Evolutionary conservation across 257 asterid species (phyloP), one percentile per base, ranked within the genome.

Genomic region (Phtheirospermum japonicum): DNA sequence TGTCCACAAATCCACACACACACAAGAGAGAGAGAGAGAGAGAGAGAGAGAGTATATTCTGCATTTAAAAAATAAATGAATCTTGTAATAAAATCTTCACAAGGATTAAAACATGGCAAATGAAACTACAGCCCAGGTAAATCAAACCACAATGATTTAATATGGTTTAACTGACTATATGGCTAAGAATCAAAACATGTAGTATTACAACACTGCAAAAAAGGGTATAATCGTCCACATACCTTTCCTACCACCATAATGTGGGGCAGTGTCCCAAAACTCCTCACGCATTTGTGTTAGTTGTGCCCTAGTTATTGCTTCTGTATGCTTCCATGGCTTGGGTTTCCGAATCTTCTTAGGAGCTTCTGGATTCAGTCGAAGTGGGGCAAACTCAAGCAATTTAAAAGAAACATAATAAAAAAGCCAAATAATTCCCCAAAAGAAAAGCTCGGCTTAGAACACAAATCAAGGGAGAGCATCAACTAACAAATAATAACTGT

Each of bases 201-300:
- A 23, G 28, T 23, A 5, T 45, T 43, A n/a, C 13, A 43, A 13
- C 19, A 23, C 4, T 39, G 16, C 14, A 39, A 42, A 42, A 16
- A 42, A 42, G 54, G 56, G 9, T n/a, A 48, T 34, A 0, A 43
- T 57, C 12, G 1, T 12, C 46, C 46, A n/a, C 63, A 64, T 66
- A 85, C 94, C 94, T 81, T 83, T 77, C 71, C 84, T 66, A 26
- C 94, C 94, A 66, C 94, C 94, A 69, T 83, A 85, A 65, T 83
- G 94, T 12, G 93, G 93, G 20, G 89, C 89, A 70, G 93, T 85
- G 69, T 85, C 93, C 93, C 93, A 85, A 69, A 85, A 85, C 73
- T 85, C 94, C 52, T 83, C 94, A 0, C 94, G 88, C 84, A 85
- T 71, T 72, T 68, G 75, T 50, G 56, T 57, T 18, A 85, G 80